Base-by-base conservation (phyloP, 2,329 filamentous ascomycete species). In the Ascosphaera pollenicola region DNA sequence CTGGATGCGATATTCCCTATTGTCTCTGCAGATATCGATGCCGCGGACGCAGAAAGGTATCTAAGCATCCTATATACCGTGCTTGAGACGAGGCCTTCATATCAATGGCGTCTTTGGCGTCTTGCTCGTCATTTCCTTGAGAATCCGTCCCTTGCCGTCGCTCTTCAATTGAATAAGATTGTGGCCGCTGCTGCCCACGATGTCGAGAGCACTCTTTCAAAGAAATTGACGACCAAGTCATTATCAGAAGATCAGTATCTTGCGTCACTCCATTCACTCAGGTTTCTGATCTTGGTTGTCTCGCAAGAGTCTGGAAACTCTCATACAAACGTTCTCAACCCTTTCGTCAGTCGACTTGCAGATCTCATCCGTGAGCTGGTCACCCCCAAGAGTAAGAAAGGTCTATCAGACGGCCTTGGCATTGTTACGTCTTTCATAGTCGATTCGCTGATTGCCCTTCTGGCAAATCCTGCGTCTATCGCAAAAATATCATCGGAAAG, bases 91-190 rank as follows among this genome's bases (percentile, higher is more conserved):
- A 4, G n/a, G 8, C 17, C 3, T 4, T 4, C 6, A 18, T 18
- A 19, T 16, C 49, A 52, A 40, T 61, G 58, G 58, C 54, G 58
- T 16, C 38, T 61, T 36, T 61, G 58, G 58, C 51, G 55, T 39
- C 45, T 60, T 26, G 41, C 50, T 35, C 49, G 52, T 35, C 55
- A 54, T 43, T 40, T 59, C 13, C 35, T 57, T 5, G 49, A 53
- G 17, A 53, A 54, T 16, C 50, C 48, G 15, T 24, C 49, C 8
- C 47, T 38, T 10, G 43, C 55, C 7, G 45, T 41, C 24, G 40
- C 46, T 41, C 31, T 47, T 15, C 42, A 48, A 35, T 42, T 53
- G 19, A 13, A 32, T 15, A 32, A 32, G 10, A 7, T 32, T 32
- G 10, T 32, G 10, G 46, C 51, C 30, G 43, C 42, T 18, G 55